Evolutionary conservation across 345 rosid species (phyloP).

Genomic region (Arabidopsis arenosa): DNA sequence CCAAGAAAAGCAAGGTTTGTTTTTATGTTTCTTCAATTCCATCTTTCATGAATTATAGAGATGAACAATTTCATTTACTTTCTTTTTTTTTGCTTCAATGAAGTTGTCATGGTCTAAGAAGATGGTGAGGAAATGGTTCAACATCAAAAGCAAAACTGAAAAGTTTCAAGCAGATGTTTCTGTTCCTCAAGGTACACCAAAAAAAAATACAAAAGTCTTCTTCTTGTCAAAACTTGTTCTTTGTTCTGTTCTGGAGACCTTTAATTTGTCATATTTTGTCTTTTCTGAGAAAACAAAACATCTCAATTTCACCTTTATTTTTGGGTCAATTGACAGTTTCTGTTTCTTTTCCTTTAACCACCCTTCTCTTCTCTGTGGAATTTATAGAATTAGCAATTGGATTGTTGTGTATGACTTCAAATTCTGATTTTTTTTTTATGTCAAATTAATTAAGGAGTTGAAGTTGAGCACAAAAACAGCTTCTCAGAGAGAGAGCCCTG

Average conservation of each 20-base stretch:
- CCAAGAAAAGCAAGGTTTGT: constrained; percentile 91
- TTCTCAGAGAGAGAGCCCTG: constrained; percentile 80
- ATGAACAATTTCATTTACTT: constrained; percentile 14
- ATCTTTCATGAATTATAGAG: constrained; percentile 32
- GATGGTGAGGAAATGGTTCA: constrained; percentile 91
- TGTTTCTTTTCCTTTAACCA: constrained; percentile 30
- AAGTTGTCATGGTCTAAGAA: constrained; percentile 97
- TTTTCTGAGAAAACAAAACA: constrained; percentile 35
- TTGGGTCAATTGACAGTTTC: constrained; percentile 9
- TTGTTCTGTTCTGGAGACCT: constrained; percentile 24
- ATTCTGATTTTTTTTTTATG: background rate
- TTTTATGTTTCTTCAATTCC: background rate
- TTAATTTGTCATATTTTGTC: constrained; percentile 35
- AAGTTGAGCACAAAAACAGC: constrained; percentile 73
- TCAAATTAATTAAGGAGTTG: constrained; percentile 54
- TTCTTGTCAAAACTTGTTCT: constrained; percentile 32
- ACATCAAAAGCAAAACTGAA: constrained; percentile 87
- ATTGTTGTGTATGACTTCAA: constrained; percentile 9
- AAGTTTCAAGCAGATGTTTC: constrained; percentile 85
- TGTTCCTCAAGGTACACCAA: constrained; percentile 60
- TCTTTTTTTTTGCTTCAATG: constrained; percentile 30
- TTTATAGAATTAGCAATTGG: constrained; percentile 9
- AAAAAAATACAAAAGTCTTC: background rate
- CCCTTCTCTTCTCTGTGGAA: background rate
- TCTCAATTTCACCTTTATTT: background rate